These are phyloP conservation scores for Tremella yokohamensis DNA, from an alignment of 768 basidiomycete genomes.

Conservation along the genomic window DNA sequence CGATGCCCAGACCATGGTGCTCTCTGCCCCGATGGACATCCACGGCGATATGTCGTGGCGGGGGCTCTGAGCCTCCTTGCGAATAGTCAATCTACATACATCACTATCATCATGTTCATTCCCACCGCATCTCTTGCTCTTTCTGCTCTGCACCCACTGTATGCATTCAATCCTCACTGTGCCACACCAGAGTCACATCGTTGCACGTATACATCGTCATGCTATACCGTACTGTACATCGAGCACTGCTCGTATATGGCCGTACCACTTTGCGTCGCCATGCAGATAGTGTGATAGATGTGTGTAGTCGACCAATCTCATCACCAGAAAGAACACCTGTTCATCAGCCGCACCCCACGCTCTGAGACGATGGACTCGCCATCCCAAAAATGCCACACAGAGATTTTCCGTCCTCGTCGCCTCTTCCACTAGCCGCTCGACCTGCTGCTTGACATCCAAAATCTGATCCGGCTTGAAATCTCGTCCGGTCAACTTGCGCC, in stretches of 20 bases:
- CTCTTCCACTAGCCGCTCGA: constrained; percentile 87
- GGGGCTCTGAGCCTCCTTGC: no score
- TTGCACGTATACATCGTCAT: no score
- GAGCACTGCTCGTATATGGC: background rate
- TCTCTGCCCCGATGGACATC: no score
- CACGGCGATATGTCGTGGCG: no score
- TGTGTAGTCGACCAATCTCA: background rate
- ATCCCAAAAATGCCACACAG: constrained; percentile 94
- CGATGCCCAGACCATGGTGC: constrained; percentile 30
- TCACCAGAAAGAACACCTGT: constrained; percentile 55
- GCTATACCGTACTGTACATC: no score
- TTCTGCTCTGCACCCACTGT: no score
- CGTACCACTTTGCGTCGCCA: background rate
- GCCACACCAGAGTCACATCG: no score
- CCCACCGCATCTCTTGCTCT: no score
- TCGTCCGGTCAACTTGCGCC: constrained; percentile 88
- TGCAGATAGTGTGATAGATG: background rate
- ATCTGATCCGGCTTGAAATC: constrained; percentile 85
- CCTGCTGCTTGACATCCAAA: constrained; percentile 74
- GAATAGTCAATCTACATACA: no score
- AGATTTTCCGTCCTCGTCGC: constrained; percentile 92
- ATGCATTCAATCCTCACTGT: no score
- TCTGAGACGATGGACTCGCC: constrained; percentile 63
- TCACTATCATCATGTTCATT: no score
- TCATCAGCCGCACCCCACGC: background rate